Conservation (phyloP, 345 rosid genomes). For the Corchorus olitorius region DNA sequence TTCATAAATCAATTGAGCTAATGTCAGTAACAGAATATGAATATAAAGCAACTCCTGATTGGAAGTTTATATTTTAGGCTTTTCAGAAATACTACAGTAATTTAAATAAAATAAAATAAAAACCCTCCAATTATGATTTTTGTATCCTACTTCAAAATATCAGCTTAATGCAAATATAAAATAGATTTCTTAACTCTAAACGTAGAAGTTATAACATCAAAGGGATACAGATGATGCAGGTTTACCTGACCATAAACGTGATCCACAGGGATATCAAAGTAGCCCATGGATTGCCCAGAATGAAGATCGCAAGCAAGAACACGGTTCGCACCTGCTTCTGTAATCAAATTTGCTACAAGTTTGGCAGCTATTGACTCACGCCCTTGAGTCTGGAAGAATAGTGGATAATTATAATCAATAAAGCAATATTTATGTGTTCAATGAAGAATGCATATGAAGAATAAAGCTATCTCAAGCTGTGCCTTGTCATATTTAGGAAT, state of each 20-base stretch:
- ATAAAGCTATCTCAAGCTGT: not conserved
- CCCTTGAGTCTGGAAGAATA: slow-evolving; percentile 79
- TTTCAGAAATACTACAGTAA: slow-evolving; percentile 10
- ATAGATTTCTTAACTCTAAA: not conserved
- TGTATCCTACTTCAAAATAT: not conserved
- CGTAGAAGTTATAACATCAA: not conserved
- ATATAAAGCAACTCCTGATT: not conserved
- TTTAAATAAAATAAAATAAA: not conserved
- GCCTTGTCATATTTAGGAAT: slow-evolving; percentile 2
- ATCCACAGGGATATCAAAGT: slow-evolving; percentile 96
- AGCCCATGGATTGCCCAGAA: slow-evolving; percentile 99
- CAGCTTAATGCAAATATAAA: slow-evolving; percentile 3
- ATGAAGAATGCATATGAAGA: not conserved
- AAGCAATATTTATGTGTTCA: not conserved
- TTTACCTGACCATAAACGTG: slow-evolving; percentile 96
- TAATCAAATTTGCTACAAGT: slow-evolving; percentile 74
- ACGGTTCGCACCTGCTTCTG: slow-evolving; percentile 96
- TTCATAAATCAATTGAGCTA: not conserved
- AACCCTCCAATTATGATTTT: not conserved
- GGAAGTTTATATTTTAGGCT: slow-evolving; percentile 6
- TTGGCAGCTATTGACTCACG: slow-evolving; percentile 96
- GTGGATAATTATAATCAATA: slow-evolving; percentile 7
- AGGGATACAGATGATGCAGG: not conserved
- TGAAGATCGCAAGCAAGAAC: slow-evolving; percentile 99
- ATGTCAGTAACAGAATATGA: not conserved